Evolutionary conservation across 331 rosid species (phyloP), one percentile per base, ranked within the genome.

Genomic region (Phaseolus coccineus): DNA sequence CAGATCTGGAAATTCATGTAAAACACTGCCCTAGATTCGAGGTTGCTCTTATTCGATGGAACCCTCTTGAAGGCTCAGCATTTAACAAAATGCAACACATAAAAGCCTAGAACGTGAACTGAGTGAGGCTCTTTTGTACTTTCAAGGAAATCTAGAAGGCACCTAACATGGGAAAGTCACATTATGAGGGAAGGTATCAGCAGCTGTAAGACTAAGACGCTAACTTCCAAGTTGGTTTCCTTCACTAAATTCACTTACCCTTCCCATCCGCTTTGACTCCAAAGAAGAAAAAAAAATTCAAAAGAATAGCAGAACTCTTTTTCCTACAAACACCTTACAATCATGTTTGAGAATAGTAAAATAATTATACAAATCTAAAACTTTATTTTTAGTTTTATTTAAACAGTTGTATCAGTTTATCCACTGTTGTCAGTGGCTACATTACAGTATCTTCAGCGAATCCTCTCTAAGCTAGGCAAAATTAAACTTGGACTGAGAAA

Each of bases 131-230:
- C 79, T 78, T 77, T 81, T 85, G 78, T 74, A 82, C 69, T 79
- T 77, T 66, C 53, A 69, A 79, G 70, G 27, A 71, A 69, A 37
- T 79, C 74, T 63, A 72, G 77, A 77, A 69, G 80, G 52, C 83
- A 86, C 76, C 77, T 85, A 88, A 82, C 93, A 81, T 67, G 82
- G 80, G 87, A 83, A 87, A 82, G 85, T 86, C 93, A 86, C 95
- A 82, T 88, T 86, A 86, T 80, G 94, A 87, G 97, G 94, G 86
- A 92, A 94, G 92, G 97, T 88, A 94, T 90, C 91, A 57, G 94
- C 85, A 81, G 91, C 90, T 94, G 93, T 82, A 86, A 82, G 90
- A 87, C 72, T 79, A 73, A 79, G 84, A 84, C 82, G 69, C 85
- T 61, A 74, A 78, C 84, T 56, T 39, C 76, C 91, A 80, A 83